Conservation (phyloP, 805 yeast genomes). For the Metschnikowia picachoensis region DNA sequence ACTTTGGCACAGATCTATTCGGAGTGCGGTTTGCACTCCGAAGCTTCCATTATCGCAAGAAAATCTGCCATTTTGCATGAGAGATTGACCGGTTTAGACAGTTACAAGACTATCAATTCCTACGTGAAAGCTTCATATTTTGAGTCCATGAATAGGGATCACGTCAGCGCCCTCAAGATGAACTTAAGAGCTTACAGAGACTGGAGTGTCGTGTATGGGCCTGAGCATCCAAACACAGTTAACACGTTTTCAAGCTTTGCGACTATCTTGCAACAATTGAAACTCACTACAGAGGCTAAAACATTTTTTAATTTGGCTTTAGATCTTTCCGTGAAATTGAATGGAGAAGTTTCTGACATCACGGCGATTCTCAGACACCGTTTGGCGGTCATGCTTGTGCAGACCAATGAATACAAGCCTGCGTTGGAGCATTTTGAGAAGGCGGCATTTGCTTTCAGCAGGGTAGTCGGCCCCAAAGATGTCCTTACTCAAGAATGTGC, state of each 20-base stretch:
- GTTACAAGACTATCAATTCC: constrained; percentile 68
- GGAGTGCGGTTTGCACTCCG: constrained; percentile 51
- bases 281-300: constrained; percentile 45
- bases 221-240: constrained; percentile 65
- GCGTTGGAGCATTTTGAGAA: constrained; percentile 54
- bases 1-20: constrained; percentile 63
- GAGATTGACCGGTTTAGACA: constrained; percentile 77
- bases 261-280: constrained; percentile 51
- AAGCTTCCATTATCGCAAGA: constrained; percentile 63
- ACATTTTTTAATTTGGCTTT: constrained; percentile 52
- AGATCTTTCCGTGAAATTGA: constrained; percentile 44
- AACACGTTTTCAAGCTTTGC: constrained; percentile 62
- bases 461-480: constrained; percentile 64
- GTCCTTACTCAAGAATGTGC: constrained; percentile 62
- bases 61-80: constrained; percentile 72
- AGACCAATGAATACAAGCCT: constrained; percentile 46
- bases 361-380: constrained; percentile 69
- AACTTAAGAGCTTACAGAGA: constrained; percentile 56
- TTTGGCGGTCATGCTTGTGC: constrained; percentile 47
- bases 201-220: constrained; percentile 57
- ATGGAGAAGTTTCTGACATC: constrained; percentile 58
- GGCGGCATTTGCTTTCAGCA: constrained; percentile 55
- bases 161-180: constrained; percentile 58
- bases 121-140: constrained; percentile 70
- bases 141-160: constrained; percentile 59